Evolutionary conservation across 139 green algal genomes (phyloP).

Genomic region (Chlorella sp.): DNA sequence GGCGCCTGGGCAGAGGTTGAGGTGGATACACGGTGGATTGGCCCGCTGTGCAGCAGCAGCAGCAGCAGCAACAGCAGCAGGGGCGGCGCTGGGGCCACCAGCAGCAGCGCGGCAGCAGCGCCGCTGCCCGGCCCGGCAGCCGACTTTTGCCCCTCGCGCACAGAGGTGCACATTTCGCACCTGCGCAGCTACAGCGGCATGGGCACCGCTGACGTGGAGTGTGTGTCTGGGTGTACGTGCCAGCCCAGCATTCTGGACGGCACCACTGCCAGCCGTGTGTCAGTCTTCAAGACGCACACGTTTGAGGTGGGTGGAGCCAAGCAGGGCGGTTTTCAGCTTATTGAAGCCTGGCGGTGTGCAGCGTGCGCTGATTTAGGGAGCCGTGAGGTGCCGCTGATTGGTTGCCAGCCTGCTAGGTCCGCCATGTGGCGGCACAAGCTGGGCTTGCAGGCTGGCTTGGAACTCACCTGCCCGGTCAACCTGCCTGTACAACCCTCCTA

Average conservation of each 20-base stretch:
- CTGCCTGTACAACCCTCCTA: too few species aligned
- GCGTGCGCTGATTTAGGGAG: too few species aligned
- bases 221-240: constrained; percentile 3
- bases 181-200: constrained; percentile 18
- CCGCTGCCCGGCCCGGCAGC: background rate
- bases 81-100: background rate
- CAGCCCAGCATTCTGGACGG: constrained; percentile 11
- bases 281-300: background rate
- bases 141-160: background rate
- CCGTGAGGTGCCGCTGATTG: too few species aligned
- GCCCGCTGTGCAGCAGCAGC: background rate
- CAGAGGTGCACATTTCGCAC: constrained; percentile 11
- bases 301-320: constrained; percentile 9
- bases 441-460: too few species aligned
- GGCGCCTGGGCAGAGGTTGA: background rate
- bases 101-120: background rate
- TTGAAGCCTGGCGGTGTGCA: too few species aligned
- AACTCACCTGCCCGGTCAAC: too few species aligned
- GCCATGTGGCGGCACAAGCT: too few species aligned
- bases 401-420: too few species aligned
- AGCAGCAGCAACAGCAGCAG: background rate
- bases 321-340: background rate
- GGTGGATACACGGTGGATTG: too few species aligned
- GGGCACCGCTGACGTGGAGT: background rate
- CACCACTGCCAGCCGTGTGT: constrained; percentile 13